A percentile compares a stretch with the other conserved stretches of the same genome.
phyloP scores from a whole-genome alignment of 768 basidiomycete species.

The Russula foetens region DNA sequence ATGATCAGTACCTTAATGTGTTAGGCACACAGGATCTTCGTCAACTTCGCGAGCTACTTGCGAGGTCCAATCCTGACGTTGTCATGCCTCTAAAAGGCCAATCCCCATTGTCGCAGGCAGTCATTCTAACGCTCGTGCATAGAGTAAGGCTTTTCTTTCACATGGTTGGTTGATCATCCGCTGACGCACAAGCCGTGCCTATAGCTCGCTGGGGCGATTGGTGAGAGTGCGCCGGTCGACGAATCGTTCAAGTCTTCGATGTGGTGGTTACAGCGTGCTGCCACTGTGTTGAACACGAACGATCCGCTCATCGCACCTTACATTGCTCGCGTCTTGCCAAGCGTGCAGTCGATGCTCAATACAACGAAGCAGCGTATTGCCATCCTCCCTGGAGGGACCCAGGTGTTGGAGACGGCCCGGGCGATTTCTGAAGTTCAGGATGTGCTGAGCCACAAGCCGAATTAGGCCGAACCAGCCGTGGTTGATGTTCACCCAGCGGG shows the following conservation, averaged over 20 bases:
- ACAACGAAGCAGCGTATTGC: conserved; percentile 73
- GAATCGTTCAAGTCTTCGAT: conserved; percentile 74
- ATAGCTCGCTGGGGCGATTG: conserved; percentile 66
- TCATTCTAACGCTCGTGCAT: conserved; percentile 75
- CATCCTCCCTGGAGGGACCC: conserved; percentile 66
- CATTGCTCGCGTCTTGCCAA: conserved; percentile 72
- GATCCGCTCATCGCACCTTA: conserved; percentile 80
- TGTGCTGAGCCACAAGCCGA: conserved; percentile 42
- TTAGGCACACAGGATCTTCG: conserved; percentile 65
- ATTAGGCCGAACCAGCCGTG: neutral
- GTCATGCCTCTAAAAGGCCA: conserved; percentile 70
- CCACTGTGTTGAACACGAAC: conserved; percentile 62
- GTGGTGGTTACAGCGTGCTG: conserved; percentile 82
- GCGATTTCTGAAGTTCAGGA: conserved; percentile 72
- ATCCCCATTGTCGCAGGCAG: conserved; percentile 72
- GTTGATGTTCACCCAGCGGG: conserved; percentile 10
- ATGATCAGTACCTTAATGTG: conserved; percentile 71
- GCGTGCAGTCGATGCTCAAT: conserved; percentile 66
- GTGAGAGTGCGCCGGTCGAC: conserved; percentile 68
- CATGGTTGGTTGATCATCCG: neutral
- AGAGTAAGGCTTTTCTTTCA: conserved; percentile 44
- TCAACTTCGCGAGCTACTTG: conserved; percentile 67
- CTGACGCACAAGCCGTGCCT: neutral
- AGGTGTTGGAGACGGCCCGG: conserved; percentile 58
- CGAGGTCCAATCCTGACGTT: conserved; percentile 67